Percentiles rank a stretch among this genome's conserved stretches.
Conservation (phyloP, 805 yeast genomes). For the Spathaspora boniae region DNA sequence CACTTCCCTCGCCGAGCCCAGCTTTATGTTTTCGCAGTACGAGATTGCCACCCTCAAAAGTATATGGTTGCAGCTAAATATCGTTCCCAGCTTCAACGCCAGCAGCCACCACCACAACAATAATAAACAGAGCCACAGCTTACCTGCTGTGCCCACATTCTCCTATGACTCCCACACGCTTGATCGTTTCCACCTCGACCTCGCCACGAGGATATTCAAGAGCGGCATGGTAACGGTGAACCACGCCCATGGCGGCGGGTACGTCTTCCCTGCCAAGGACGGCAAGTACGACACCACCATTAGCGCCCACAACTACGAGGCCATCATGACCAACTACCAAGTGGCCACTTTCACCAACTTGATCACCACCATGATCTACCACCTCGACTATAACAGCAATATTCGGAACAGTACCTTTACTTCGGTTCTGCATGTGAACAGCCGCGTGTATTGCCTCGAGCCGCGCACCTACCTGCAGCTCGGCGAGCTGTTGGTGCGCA, state of each 20-base stretch:
- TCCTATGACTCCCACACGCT: neutral
- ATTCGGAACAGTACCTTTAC: constrained; percentile 9
- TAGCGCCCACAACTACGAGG: too few relatives aligned
- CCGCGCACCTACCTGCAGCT: constrained; percentile 12
- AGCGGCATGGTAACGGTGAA: too few relatives aligned
- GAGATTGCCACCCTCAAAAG: constrained; percentile 3
- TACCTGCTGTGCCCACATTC: too few relatives aligned
- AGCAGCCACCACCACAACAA: neutral
- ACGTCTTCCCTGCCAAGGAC: too few relatives aligned
- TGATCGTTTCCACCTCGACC: neutral
- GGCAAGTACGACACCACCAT: too few relatives aligned
- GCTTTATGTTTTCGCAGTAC: constrained; percentile 5
- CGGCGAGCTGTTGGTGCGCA: constrained; percentile 17
- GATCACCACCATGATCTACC: constrained; percentile 12
- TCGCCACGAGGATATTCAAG: too few relatives aligned
- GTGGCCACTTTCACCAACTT: constrained; percentile 15
- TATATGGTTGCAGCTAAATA: constrained; percentile 2
- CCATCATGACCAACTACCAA: constrained; percentile 14
- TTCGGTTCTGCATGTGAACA: constrained; percentile 13
- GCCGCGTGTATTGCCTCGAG: constrained; percentile 16
- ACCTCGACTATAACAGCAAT: constrained; percentile 12
- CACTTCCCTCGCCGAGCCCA: neutral
- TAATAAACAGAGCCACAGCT: too few relatives aligned
- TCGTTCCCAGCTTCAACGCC: neutral
- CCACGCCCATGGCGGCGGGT: too few relatives aligned